Base-by-base conservation (phyloP, 805 yeast genomes). In the Tetrapisispora iriomotensis region DNA sequence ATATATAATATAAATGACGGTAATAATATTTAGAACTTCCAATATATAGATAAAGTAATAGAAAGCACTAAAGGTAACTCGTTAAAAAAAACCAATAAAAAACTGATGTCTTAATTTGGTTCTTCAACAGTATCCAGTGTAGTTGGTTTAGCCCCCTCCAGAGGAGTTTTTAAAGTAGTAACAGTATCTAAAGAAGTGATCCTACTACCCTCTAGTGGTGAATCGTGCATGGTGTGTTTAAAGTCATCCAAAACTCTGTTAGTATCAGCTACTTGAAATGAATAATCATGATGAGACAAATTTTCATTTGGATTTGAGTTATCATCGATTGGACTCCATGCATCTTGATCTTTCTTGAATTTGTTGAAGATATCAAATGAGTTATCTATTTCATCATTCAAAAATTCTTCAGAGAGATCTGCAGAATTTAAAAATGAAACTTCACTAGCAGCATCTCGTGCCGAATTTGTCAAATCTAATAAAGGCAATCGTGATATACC, bases 371-470 rank as follows among this genome's bases (percentile, higher is more conserved):
- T 14, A 23, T 23, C 29, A 23, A 33, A 23, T 10, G 36, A 8
- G 17, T 15, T 24, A 33, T 23, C 24, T 8, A 22, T 14, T 33
- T 22, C 15, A 9, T 27, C 12, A 2, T 20, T 8, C 1, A 45
- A 29, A 26, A 42, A 41, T 13, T 50, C 51, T 9, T 34, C 30
- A 14, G 56, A 44, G 0, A 64, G 58, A 23, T 61, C 66, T 20
- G 52, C 46, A 8, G 65, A 55, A 34, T 49, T 50, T 14, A 46
- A 39, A 12, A 46, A 44, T n/a, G 59, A 47, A 30, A 52, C 56
- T 29, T 50, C 50, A 8, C 45, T 38, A 21, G 41, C 40, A 6
- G 27, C 24, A 36, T 48, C 44, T 14, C 25, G 43, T 18, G 42
- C 42, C 4, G 53, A 45, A 19, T 41, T 42, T 8, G 41, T 39